These are phyloP conservation scores for Blastobotrys parvus DNA, from an alignment of 805 yeast species.

Conservation along the genomic window DNA sequence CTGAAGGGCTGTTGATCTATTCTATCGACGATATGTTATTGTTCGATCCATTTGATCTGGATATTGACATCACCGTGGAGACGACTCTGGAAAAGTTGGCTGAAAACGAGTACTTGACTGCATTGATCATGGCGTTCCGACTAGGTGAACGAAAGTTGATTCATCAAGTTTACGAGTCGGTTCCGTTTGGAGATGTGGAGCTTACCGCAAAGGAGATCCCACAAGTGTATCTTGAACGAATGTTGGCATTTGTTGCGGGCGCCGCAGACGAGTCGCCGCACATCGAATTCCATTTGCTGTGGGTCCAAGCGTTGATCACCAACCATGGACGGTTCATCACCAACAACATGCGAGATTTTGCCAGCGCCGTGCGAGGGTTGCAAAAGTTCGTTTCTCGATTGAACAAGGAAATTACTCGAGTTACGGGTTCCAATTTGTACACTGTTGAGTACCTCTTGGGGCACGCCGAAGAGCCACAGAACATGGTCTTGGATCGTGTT, in stretches of 20 bases:
- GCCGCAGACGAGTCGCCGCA: conserved; percentile 64
- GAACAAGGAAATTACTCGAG: conserved; percentile 53
- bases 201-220: conserved; percentile 69
- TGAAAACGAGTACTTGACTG: conserved; percentile 59
- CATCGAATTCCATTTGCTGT: conserved; percentile 70
- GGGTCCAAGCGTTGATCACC: conserved; percentile 66
- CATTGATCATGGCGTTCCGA: conserved; percentile 89
- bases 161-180: conserved; percentile 60
- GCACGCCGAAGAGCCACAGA: not conserved
- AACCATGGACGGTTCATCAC: conserved; percentile 72
- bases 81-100: conserved; percentile 52
- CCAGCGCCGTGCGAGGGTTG: conserved; percentile 55
- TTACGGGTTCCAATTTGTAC: conserved; percentile 23
- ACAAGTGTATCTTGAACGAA: conserved; percentile 57
- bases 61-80: conserved; percentile 83
- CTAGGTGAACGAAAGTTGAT: conserved; percentile 73
- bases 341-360: conserved; percentile 51
- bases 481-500: not conserved
- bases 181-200: conserved; percentile 63
- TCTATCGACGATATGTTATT: conserved; percentile 65
- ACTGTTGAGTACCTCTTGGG: conserved; percentile 14
- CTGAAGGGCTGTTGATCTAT: conserved; percentile 82
- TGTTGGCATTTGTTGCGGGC: conserved; percentile 60
- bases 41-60: conserved; percentile 94
- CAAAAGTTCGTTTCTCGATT: conserved; percentile 67